Percentiles rank a stretch among this genome's conserved stretches.
phyloP scores from a whole-genome alignment of 139 green algal genomes.

The Asterochloris erici region DNA sequence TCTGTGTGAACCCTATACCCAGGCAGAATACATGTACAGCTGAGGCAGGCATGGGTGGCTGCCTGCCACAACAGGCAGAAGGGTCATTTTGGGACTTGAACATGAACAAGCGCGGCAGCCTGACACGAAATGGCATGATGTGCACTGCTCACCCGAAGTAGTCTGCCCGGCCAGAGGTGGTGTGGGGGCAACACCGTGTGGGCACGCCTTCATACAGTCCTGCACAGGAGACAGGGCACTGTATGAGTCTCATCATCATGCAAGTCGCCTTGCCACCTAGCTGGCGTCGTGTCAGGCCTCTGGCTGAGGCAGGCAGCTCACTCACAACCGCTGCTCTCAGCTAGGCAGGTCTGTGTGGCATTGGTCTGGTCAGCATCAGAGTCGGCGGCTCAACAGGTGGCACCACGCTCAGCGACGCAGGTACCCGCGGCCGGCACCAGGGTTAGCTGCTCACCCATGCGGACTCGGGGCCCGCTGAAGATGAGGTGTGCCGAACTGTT shows the following conservation, averaged over 20 bases:
- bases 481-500: slow-evolving; percentile 19
- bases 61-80: neutral
- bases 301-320: too few species aligned
- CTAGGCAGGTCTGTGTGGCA: too few species aligned
- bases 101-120: neutral
- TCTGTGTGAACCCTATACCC: neutral
- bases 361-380: too few species aligned
- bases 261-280: too few species aligned
- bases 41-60: neutral
- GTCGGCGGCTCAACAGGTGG: too few species aligned
- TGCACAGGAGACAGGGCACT: too few species aligned
- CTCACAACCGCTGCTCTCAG: too few species aligned
- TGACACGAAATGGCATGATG: neutral
- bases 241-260: too few species aligned
- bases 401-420: too few species aligned
- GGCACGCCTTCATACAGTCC: slow-evolving; percentile 49
- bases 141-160: slow-evolving; percentile 38
- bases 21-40: neutral
- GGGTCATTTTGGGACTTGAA: neutral
- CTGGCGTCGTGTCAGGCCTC: too few species aligned
- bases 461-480: slow-evolving; percentile 45
- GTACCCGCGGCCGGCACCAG: too few species aligned
- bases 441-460: slow-evolving; percentile 28
- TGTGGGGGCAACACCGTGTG: slow-evolving; percentile 47
- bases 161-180: slow-evolving; percentile 51